Conservation (phyloP, 2,329 filamentous ascomycete species). For the Colletotrichum abscissum region DNA sequence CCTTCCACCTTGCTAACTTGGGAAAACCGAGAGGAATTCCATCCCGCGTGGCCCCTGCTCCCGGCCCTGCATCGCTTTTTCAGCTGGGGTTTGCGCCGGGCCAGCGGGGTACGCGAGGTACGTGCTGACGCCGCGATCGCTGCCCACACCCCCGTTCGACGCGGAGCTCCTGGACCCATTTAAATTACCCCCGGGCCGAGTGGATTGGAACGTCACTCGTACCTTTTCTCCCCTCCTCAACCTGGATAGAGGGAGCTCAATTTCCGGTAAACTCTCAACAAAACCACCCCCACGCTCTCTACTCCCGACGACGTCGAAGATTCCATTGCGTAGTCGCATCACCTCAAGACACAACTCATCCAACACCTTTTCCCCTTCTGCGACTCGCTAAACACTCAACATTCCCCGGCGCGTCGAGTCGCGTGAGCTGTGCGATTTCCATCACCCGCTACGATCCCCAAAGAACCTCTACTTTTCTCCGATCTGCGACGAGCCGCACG, state of each 20-base stretch:
- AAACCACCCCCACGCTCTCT: not conserved
- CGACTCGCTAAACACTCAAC: not conserved
- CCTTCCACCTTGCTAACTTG: too few relatives aligned
- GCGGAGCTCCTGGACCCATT: slow-evolving; percentile 11
- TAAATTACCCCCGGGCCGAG: not conserved
- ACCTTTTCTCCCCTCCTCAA: not conserved
- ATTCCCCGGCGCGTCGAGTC: not conserved
- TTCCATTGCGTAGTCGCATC: not conserved
- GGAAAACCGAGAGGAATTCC: not conserved
- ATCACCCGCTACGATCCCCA: not conserved
- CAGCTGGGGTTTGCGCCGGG: not conserved
- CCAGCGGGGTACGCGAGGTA: not conserved
- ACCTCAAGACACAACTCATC: too few relatives aligned
- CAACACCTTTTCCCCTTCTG: not conserved
- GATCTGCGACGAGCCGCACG: too few relatives aligned
- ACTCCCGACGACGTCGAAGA: not conserved
- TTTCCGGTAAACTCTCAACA: not conserved
- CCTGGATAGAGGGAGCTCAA: not conserved
- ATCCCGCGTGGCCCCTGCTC: slow-evolving; percentile 10
- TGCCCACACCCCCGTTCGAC: not conserved
- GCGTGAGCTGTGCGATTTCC: not conserved
- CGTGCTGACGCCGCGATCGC: not conserved
- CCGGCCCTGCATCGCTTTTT: not conserved
- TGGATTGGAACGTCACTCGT: slow-evolving; percentile 13
- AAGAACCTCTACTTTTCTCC: not conserved